phyloP scores from a whole-genome alignment of 768 basidiomycete species.

The Trametopsis cervina region DNA sequence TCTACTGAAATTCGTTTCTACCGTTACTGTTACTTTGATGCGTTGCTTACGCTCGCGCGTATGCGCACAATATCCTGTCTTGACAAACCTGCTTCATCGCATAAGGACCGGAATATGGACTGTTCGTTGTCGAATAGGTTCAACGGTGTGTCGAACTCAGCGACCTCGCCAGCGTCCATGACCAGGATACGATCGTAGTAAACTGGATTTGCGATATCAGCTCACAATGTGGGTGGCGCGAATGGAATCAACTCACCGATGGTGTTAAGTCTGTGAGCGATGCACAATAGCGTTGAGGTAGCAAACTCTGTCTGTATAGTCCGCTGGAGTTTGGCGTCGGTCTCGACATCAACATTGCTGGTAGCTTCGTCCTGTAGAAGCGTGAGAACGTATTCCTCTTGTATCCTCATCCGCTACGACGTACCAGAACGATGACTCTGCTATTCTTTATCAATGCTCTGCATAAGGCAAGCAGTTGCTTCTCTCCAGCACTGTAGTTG shows the following conservation, averaged over 20 bases:
- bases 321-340: slow-evolving; percentile 84
- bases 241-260: slow-evolving; percentile 29
- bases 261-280: slow-evolving; percentile 71
- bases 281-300: slow-evolving; percentile 58
- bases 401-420: slow-evolving; percentile 15
- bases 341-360: slow-evolving; percentile 79
- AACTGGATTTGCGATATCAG: slow-evolving; percentile 34
- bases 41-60: slow-evolving; percentile 19
- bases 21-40: too few relatives aligned
- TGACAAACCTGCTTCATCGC: slow-evolving; percentile 54
- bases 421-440: slow-evolving; percentile 64
- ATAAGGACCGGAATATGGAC: slow-evolving; percentile 66
- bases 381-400: neutral
- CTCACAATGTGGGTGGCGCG: slow-evolving; percentile 22
- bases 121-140: slow-evolving; percentile 51
- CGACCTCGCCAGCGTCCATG: slow-evolving; percentile 61
- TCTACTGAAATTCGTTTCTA: too few relatives aligned
- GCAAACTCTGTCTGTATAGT: slow-evolving; percentile 84
- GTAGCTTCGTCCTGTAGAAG: slow-evolving; percentile 61
- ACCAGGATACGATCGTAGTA: slow-evolving; percentile 66
- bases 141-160: slow-evolving; percentile 70
- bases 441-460: slow-evolving; percentile 69
- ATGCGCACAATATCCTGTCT: slow-evolving; percentile 53
- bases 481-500: slow-evolving; percentile 65
- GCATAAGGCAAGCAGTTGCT: slow-evolving; percentile 82